phyloP scores from a whole-genome alignment of 2,329 filamentous ascomycete genomes.

The Botryosphaeria agaves region DNA sequence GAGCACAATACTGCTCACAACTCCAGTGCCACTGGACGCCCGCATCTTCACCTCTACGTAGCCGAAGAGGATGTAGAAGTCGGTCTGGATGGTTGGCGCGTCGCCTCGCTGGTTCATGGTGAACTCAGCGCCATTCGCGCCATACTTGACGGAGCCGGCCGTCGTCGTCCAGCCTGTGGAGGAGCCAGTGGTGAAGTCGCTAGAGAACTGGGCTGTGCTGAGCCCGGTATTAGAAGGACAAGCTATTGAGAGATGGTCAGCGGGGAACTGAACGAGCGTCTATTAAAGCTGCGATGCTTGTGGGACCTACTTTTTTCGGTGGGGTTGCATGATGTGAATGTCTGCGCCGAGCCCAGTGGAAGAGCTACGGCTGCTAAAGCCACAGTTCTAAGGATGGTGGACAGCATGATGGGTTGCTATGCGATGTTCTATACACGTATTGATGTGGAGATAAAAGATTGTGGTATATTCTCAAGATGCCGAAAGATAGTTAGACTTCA shows the following conservation, averaged over 20 bases:
- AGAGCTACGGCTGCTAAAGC: background rate
- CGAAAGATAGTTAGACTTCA: no score
- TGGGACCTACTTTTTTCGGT: no score
- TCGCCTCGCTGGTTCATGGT: conserved; percentile 65
- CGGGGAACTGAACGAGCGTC: no score
- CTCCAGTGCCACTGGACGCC: conserved; percentile 72
- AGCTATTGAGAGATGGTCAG: no score
- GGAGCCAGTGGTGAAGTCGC: conserved; percentile 1
- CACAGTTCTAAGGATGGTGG: no score
- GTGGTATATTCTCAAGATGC: no score
- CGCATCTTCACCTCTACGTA: conserved; percentile 74
- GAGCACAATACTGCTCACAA: conserved; percentile 82
- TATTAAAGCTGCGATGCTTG: no score
- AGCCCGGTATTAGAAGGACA: conserved; percentile 60
- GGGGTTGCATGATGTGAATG: background rate
- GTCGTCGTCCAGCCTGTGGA: conserved; percentile 1
- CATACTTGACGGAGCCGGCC: conserved; percentile 1
- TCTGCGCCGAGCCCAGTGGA: background rate
- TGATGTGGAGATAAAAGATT: no score
- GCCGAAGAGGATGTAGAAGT: conserved; percentile 99
- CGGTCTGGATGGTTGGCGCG: conserved; percentile 67
- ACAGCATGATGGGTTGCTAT: no score
- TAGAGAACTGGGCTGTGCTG: conserved; percentile 30
- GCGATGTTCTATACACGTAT: no score
- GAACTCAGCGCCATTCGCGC: conserved; percentile 28